phyloP scores from a whole-genome alignment of 2,329 filamentous ascomycete genomes.

The Hymenoscyphus albidus region DNA sequence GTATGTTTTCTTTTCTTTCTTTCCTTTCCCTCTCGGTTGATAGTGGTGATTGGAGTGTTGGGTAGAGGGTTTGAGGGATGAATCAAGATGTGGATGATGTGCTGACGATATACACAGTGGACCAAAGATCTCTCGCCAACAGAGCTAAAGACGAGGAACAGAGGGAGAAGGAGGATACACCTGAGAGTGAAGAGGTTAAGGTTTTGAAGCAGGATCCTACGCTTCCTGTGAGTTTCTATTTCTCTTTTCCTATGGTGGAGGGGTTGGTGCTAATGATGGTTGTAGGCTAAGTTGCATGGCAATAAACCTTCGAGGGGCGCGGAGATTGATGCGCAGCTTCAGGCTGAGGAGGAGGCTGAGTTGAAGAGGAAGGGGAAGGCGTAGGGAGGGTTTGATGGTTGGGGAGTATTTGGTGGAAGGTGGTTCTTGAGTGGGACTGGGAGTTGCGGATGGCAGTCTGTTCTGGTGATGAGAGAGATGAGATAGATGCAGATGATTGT shows the following conservation, averaged over 20 bases:
- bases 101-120: conserved; percentile 47
- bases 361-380: conserved; percentile 56
- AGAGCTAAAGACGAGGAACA: conserved; percentile 61
- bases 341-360: conserved; percentile 63
- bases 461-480: not conserved
- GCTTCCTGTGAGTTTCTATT: conserved; percentile 43
- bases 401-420: not conserved
- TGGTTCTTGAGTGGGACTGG: not conserved
- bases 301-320: conserved; percentile 71
- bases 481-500: not conserved
- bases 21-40: not conserved
- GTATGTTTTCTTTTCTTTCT: conserved; percentile 44
- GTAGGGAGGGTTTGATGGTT: conserved; percentile 19
- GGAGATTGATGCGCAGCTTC: conserved; percentile 65
- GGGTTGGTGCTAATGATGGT: not conserved
- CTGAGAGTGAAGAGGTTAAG: conserved; percentile 31
- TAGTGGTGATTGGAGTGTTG: not conserved
- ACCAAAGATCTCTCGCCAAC: conserved; percentile 68
- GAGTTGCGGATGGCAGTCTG: not conserved
- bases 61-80: too few relatives aligned
- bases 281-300: conserved; percentile 60
- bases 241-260: not conserved
- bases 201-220: conserved; percentile 50
- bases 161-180: conserved; percentile 45
- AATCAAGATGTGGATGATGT: not conserved